Base-by-base conservation (phyloP, 2,329 filamentous ascomycete genomes). In the Fusarium papillatum region DNA sequence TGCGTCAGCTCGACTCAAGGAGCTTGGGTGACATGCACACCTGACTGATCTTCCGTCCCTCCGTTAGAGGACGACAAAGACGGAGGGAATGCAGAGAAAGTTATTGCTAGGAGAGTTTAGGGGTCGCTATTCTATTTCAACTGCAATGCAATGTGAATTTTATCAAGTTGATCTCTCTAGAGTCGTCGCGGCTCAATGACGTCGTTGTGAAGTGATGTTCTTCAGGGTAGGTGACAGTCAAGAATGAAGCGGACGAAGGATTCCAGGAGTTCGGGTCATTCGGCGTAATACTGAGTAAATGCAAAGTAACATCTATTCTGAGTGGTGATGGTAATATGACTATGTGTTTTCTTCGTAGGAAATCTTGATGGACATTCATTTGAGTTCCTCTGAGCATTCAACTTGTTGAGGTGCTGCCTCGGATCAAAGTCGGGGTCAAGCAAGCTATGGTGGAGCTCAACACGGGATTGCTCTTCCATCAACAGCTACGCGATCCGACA, bases 1-100 rank as follows among this genome's bases (percentile, higher is more conserved):
- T 72, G 69, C 69, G 68, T 66, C 69, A 76, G 67, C 70, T 78
- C 76, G 69, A 78, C 74, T 78, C 60, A 70, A 50, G 38, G 24
- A 59, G 26, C 39, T 68, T 50, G 68, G 72, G 75, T 78, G 73
- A 79, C 76, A 78, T 79, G 46, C 41, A 39, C 63, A 34, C 63
- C 48, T 63, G 39, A 63, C 41, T 17, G 13, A 46, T 29, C 14
- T 31, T 46, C 39, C 60, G 26, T 63, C 26, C 60, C 39, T 46
- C 60, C 24, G 26, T 24, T 7, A 39, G 26, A 26, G 39, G 39
- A 34, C 19, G 26, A 34, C 9, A 39, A 41, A 65, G n/a, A 22
- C 19, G 48, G 48, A 65, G 48, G 63, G 48, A 66, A 34, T 31
- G 22, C 13, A 19, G 26, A 29, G 26, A 63, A 57, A 57, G 53